Base-by-base conservation (phyloP, 331 rosid genomes). In the Spiraea crenata region DNA sequence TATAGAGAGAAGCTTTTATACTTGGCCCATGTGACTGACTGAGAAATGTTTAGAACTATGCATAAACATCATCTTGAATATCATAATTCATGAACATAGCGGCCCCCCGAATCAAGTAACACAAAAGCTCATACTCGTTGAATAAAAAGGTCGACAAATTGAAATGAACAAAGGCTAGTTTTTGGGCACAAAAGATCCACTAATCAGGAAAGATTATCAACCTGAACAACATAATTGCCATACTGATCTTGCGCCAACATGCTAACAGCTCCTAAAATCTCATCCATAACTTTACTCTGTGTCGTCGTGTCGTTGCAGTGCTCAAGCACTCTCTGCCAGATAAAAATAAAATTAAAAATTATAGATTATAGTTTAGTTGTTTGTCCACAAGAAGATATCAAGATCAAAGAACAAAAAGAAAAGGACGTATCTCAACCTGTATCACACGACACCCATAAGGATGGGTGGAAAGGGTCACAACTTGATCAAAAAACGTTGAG, bases 371-470 rank as follows among this genome's bases (percentile, higher is more conserved):
- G 54, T 65, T 50, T 51, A 54, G 35, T 69, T 45, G 67, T 65
- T 31, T 71, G 19, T 41, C 67, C 38, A 38, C 64, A 63, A 31
- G 4, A 49, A 42, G 12, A 38, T 48, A 56, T 15, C 49, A 37
- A 17, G 25, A 9, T 40, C 57, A 48, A 49, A 51, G 4, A 52
- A 52, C 47, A 57, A 72, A 61, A 7, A 65, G 25, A 4, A 10
- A 79, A 47, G 41, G 19, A 54, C 17, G 16, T 41, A 38, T 48
- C 16, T 66, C 73, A 63, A 88, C 99, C 87, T 95, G 99, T 76
- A 95, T 95, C 80, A 95, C 99, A 41, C 99, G 95, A 72, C 97
- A 95, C 63, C 99, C 99, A 71, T 95, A 95, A 40, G 99, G 99
- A 80, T 95, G 98, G 69, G 99, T 91, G 68, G 99, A 95, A 58